Percentiles rank a stretch among this genome's conserved stretches.
phyloP scores from a whole-genome alignment of 2,329 filamentous ascomycete genomes.

The Cercospora zeina region DNA sequence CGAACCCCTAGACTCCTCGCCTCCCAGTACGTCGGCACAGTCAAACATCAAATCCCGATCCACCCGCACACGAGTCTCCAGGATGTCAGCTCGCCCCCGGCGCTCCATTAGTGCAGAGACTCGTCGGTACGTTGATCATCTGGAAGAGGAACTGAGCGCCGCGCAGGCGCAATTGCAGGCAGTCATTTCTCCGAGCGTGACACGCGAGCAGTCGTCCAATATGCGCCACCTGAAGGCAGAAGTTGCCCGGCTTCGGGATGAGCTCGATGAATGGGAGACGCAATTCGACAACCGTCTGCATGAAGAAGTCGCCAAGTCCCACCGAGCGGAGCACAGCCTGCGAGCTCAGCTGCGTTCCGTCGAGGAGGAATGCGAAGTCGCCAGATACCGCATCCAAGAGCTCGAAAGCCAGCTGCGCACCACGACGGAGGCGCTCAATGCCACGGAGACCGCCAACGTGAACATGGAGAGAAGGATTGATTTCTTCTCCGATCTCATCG shows the following conservation, averaged over 20 bases:
- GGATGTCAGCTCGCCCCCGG: conserved; percentile 28
- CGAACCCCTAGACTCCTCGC: conserved; percentile 22
- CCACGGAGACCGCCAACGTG: conserved; percentile 41
- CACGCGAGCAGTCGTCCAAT: conserved; percentile 42
- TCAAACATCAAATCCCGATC: conserved; percentile 23
- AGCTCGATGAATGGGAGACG: conserved; percentile 43
- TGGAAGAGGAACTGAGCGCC: conserved; percentile 49
- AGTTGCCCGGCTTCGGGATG: conserved; percentile 39
- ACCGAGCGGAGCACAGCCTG: conserved; percentile 36
- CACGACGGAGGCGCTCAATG: conserved; percentile 37
- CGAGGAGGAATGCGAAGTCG: conserved; percentile 37
- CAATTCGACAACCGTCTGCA: conserved; percentile 42
- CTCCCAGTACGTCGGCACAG: conserved; percentile 20
- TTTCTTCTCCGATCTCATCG: conserved; percentile 43
- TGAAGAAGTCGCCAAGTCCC: conserved; percentile 38
- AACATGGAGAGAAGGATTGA: conserved; percentile 44
- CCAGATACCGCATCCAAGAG: conserved; percentile 38
- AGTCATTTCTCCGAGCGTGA: conserved; percentile 44
- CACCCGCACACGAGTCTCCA: conserved; percentile 12
- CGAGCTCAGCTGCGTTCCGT: conserved; percentile 34
- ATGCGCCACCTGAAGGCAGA: conserved; percentile 42
- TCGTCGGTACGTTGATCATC: conserved; percentile 52
- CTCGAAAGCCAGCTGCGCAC: conserved; percentile 39
- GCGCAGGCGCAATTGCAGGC: conserved; percentile 45
- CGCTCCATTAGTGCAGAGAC: conserved; percentile 46